phyloP scores from a whole-genome alignment of 2,329 filamentous ascomycete species.

The Sarocladium brachiariae region DNA sequence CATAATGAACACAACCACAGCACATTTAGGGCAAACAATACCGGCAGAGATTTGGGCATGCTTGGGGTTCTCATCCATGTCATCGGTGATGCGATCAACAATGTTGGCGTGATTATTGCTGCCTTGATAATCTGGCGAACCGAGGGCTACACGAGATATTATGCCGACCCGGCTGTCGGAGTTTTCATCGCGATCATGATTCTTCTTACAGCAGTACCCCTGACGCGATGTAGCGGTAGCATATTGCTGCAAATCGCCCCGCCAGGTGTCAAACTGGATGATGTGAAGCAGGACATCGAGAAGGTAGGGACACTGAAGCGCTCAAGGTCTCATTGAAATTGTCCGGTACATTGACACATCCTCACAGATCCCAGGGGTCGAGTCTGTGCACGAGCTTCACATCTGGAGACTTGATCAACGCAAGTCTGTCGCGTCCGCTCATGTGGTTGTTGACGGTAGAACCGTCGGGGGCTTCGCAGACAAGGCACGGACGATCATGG shows the following conservation, averaged over 20 bases:
- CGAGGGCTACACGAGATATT: conserved; percentile 51
- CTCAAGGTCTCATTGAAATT: no score
- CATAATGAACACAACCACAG: conserved; percentile 26
- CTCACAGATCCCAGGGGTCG: conserved; percentile 54
- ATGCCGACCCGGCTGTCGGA: conserved; percentile 64
- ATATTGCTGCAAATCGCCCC: conserved; percentile 66
- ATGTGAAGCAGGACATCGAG: conserved; percentile 64
- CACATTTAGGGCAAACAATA: conserved; percentile 18
- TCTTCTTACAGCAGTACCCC: conserved; percentile 53
- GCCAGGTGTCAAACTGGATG: conserved; percentile 47
- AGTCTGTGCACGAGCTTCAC: conserved; percentile 64
- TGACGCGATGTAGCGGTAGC: conserved; percentile 54
- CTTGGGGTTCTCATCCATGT: conserved; percentile 65
- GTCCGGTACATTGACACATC: neutral
- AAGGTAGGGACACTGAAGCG: conserved; percentile 35
- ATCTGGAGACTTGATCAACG: conserved; percentile 68
- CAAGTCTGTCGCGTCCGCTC: conserved; percentile 63
- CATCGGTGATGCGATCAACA: conserved; percentile 9
- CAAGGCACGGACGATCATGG: conserved; percentile 53
- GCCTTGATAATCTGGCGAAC: conserved; percentile 63
- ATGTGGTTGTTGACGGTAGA: conserved; percentile 55
- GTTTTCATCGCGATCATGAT: conserved; percentile 70
- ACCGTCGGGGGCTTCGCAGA: conserved; percentile 52
- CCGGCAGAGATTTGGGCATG: conserved; percentile 59
- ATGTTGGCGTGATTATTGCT: conserved; percentile 34